Percentiles rank a stretch among this genome's conserved stretches.
phyloP scores from a whole-genome alignment of 345 rosid species.

The Camelina sativa region DNA sequence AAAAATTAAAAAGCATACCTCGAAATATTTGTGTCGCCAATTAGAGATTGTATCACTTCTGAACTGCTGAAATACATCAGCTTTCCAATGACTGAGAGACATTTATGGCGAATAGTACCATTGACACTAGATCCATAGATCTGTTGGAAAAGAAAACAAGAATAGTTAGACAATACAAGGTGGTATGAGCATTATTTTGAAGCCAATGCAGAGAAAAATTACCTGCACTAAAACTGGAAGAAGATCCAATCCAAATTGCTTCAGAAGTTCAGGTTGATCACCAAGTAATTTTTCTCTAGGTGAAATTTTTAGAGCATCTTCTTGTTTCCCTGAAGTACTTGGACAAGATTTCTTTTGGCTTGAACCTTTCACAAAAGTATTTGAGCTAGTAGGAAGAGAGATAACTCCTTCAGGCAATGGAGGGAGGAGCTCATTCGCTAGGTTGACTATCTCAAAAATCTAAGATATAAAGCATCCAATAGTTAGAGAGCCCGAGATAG shows the following conservation, averaged over 20 bases:
- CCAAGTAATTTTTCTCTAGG: conserved; percentile 81
- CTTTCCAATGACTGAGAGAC: conserved; percentile 94
- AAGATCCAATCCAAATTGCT: conserved; percentile 95
- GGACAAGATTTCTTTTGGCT: conserved; percentile 67
- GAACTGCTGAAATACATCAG: conserved; percentile 91
- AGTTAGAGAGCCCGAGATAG: conserved; percentile 21
- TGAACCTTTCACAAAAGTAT: conserved; percentile 74
- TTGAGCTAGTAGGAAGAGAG: conserved; percentile 79
- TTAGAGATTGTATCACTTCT: conserved; percentile 88
- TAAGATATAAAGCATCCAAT: conserved; percentile 37
- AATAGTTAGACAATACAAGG: conserved; percentile 25
- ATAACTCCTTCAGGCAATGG: conserved; percentile 92
- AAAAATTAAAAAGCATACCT: conserved; percentile 54
- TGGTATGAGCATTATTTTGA: conserved; percentile 5
- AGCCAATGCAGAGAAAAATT: conserved; percentile 16
- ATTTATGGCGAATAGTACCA: conserved; percentile 92
- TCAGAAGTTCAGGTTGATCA: conserved; percentile 93
- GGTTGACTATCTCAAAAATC: conserved; percentile 99
- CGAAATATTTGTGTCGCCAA: conserved; percentile 85
- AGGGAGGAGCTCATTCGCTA: conserved; percentile 99
- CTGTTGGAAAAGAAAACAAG: conserved; percentile 54
- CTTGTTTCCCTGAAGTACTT: conserved; percentile 69
- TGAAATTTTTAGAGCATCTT: conserved; percentile 64
- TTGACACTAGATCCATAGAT: conserved; percentile 97
- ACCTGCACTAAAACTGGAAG: conserved; percentile 99